These are phyloP conservation scores for Russula dissimulans DNA, from an alignment of 768 basidiomycete species.

Conservation along the genomic window DNA sequence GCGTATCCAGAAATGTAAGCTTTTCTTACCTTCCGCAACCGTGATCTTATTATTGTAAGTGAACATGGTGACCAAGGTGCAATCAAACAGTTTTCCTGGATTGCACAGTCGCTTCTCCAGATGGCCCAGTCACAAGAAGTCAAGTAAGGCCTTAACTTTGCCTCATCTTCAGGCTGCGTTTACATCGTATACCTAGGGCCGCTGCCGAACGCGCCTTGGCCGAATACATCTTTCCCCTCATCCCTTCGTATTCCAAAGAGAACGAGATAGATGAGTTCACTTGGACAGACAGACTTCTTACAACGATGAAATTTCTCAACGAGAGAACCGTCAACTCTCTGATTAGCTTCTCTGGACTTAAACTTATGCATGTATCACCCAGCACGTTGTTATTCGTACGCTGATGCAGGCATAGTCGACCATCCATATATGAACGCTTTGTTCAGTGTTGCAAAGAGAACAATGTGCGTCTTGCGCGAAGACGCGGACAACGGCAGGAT, in stretches of 20 bases:
- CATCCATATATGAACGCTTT: conserved; percentile 60
- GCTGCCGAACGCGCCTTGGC: conserved; percentile 58
- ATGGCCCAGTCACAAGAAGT: conserved; percentile 46
- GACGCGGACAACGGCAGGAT: background rate
- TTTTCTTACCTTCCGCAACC: background rate
- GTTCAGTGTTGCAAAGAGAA: conserved; percentile 66
- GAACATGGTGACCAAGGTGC: conserved; percentile 72
- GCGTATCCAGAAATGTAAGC: conserved; percentile 84
- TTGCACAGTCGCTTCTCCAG: conserved; percentile 65
- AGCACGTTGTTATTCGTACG: background rate
- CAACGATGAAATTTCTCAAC: conserved; percentile 58
- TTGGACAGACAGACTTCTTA: conserved; percentile 81
- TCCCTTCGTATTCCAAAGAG: conserved; percentile 36
- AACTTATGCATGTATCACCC: conserved; percentile 40
- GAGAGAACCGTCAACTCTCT: conserved; percentile 49
- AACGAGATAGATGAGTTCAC: conserved; percentile 63
- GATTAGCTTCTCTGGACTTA: conserved; percentile 53
- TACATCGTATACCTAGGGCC: conserved; percentile 30
- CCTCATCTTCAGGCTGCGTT: background rate
- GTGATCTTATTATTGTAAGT: conserved; percentile 32
- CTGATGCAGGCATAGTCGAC: conserved; percentile 38
- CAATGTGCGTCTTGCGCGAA: conserved; percentile 52
- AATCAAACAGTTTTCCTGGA: conserved; percentile 83
- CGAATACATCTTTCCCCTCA: conserved; percentile 79
- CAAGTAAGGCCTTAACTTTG: conserved; percentile 33